Percentiles rank a stretch among this genome's conserved stretches.
phyloP scores from a whole-genome alignment of 1,139 yeast genomes.

The Candida pseudoviswanathii region DNA sequence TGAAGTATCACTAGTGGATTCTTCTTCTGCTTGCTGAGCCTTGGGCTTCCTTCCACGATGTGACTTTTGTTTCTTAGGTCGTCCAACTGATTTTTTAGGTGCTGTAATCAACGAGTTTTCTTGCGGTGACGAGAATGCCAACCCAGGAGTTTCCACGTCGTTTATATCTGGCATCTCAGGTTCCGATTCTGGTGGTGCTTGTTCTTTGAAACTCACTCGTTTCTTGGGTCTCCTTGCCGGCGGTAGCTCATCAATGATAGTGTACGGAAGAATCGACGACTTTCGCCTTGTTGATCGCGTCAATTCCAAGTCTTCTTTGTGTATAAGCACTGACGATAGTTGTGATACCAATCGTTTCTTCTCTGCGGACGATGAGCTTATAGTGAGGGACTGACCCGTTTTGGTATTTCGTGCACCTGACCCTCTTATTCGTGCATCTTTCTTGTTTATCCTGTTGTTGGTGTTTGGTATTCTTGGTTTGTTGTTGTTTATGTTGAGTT shows the following conservation, averaged over 20 bases:
- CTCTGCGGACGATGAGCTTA: constrained; percentile 1
- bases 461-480: background rate
- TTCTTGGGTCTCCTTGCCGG: background rate
- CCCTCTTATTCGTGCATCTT: constrained; percentile 36
- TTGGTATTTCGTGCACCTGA: constrained; percentile 33
- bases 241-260: background rate
- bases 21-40: background rate
- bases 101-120: background rate
- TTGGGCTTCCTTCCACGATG: constrained; percentile 4
- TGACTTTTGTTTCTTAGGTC: constrained; percentile 3
- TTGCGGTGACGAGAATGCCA: background rate
- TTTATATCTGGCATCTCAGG: background rate
- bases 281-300: constrained; percentile 6
- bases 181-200: background rate
- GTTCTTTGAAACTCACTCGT: constrained; percentile 4
- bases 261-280: constrained; percentile 4
- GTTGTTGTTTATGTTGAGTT: background rate
- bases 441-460: constrained; percentile 21
- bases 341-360: constrained; percentile 6
- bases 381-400: background rate
- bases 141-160: background rate
- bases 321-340: constrained; percentile 4
- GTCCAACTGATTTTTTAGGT: background rate
- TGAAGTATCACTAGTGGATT: background rate
- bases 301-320: constrained; percentile 5